phyloP scores from a whole-genome alignment of 768 basidiomycete species.

The Omphalotus guepiniiformis region DNA sequence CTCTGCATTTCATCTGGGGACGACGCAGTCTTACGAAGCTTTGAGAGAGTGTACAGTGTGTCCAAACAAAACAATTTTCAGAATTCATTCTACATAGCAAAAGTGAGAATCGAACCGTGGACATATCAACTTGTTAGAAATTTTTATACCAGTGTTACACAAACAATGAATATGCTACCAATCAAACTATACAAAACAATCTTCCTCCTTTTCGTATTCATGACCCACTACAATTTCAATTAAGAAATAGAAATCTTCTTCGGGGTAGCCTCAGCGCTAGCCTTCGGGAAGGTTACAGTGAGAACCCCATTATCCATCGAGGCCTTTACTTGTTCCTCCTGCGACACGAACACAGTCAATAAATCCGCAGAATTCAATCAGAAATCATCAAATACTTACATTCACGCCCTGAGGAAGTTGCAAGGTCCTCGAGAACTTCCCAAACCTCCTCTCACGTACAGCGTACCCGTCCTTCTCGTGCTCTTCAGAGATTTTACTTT shows the following conservation, averaged over 20 bases:
- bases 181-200: no score
- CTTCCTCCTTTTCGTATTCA: no score
- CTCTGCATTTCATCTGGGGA: no score
- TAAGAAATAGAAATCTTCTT: conserved; percentile 29
- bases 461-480: conserved; percentile 34
- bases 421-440: conserved; percentile 41
- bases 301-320: conserved; percentile 50
- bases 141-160: no score
- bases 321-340: conserved; percentile 31
- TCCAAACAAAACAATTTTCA: no score
- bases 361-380: conserved; percentile 2
- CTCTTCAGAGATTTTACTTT: conserved; percentile 30
- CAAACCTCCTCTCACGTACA: conserved; percentile 46
- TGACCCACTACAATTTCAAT: no score
- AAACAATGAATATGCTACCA: no score
- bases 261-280: conserved; percentile 24
- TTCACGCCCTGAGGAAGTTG: conserved; percentile 50
- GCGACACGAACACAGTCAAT: conserved; percentile 17
- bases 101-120: no score
- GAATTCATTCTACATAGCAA: no score
- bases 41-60: no score
- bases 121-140: no score
- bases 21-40: no score
- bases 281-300: conserved; percentile 50
- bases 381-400: conserved; percentile 29